A percentile compares a stretch with the other conserved stretches of the same genome.
phyloP scores from a whole-genome alignment of 176 grass and related monocot species.

The Paspalum vaginatum region DNA sequence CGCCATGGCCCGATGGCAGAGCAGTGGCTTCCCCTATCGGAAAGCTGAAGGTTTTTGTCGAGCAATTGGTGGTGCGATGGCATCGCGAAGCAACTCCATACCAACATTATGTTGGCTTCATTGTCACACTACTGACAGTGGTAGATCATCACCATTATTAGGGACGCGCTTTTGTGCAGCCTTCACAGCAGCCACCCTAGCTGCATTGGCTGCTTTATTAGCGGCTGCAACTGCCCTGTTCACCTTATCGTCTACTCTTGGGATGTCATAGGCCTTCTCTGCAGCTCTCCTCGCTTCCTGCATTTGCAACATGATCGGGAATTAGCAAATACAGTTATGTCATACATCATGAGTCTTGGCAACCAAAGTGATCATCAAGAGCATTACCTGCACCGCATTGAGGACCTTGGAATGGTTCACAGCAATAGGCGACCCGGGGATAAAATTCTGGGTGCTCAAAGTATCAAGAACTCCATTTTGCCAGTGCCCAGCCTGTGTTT shows the following conservation, averaged over 20 bases:
- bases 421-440: slow-evolving; percentile 75
- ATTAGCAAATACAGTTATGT: slow-evolving; percentile 21
- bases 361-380: neutral
- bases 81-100: slow-evolving; percentile 49
- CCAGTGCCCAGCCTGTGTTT: slow-evolving; percentile 98
- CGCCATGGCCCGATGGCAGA: slow-evolving; percentile 28
- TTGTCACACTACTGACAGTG: slow-evolving; percentile 65
- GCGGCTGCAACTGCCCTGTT: slow-evolving; percentile 80
- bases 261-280: slow-evolving; percentile 78
- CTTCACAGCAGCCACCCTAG: slow-evolving; percentile 91
- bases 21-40: slow-evolving; percentile 39
- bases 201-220: slow-evolving; percentile 97
- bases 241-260: slow-evolving; percentile 88
- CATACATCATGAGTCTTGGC: slow-evolving; percentile 21
- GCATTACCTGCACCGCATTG: slow-evolving; percentile 87
- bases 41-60: slow-evolving; percentile 45
- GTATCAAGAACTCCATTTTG: slow-evolving; percentile 85
- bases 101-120: slow-evolving; percentile 45
- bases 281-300: slow-evolving; percentile 96
- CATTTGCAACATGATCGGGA: slow-evolving; percentile 35
- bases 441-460: slow-evolving; percentile 76
- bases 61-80: slow-evolving; percentile 47
- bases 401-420: slow-evolving; percentile 93
- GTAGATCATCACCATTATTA: slow-evolving; percentile 58
- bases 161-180: slow-evolving; percentile 80